These are phyloP conservation scores for Tylopilus felleus DNA, from an alignment of 768 basidiomycete genomes.

Conservation along the genomic window DNA sequence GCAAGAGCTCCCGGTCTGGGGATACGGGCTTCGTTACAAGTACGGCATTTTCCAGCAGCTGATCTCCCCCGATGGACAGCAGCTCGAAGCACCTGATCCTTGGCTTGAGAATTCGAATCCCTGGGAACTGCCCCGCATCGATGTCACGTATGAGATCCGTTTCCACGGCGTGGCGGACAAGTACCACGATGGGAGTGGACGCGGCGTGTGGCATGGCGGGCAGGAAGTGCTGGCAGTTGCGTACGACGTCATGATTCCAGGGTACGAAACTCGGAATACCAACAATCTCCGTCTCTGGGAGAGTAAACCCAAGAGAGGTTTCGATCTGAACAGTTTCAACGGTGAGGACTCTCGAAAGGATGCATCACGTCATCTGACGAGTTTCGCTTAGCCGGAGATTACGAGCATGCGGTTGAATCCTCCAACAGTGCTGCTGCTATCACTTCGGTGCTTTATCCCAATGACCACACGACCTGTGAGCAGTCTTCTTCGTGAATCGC, in stretches of 20 bases:
- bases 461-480: constrained; percentile 77
- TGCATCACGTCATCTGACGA: not conserved
- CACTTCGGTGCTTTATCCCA: constrained; percentile 93
- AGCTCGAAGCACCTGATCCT: constrained; percentile 89
- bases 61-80: constrained; percentile 79
- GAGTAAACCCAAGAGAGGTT: constrained; percentile 83
- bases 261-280: constrained; percentile 73
- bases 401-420: constrained; percentile 83
- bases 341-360: constrained; percentile 39
- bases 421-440: constrained; percentile 91
- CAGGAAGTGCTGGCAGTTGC: constrained; percentile 93
- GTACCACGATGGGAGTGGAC: constrained; percentile 52
- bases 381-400: constrained; percentile 70
- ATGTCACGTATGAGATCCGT: constrained; percentile 80
- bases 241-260: constrained; percentile 93
- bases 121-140: constrained; percentile 84
- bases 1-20: constrained; percentile 91
- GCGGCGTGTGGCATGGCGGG: constrained; percentile 79
- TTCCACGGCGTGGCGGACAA: constrained; percentile 87
- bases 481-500: not conserved
- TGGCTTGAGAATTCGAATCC: constrained; percentile 88
- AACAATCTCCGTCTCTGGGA: constrained; percentile 90
- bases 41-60: constrained; percentile 96
- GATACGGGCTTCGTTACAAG: constrained; percentile 89
- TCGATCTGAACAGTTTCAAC: constrained; percentile 95